These are phyloP conservation scores for Tilletiopsis washingtonensis DNA, from an alignment of 1,284 basidiomycete genomes.

Conservation along the genomic window DNA sequence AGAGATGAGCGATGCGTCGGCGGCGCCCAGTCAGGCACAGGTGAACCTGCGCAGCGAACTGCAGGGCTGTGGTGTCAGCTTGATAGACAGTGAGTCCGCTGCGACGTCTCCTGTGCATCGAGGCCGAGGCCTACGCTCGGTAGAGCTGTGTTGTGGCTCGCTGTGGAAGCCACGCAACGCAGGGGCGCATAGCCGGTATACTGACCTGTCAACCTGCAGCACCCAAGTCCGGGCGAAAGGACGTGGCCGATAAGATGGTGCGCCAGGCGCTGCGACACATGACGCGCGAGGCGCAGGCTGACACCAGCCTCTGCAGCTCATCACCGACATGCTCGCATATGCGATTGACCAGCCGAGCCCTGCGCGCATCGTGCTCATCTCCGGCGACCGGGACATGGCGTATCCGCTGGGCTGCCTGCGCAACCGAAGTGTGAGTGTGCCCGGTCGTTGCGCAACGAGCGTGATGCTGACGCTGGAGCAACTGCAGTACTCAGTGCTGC, in stretches of 20 bases:
- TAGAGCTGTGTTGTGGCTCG: too few species aligned
- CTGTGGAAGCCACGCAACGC: too few species aligned
- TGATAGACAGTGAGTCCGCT: too few species aligned
- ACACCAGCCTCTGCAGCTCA: too few species aligned
- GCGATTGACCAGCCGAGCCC: conserved; percentile 37
- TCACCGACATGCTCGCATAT: conserved; percentile 35
- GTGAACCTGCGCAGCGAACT: conserved; percentile 35
- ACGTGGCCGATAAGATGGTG: conserved; percentile 42
- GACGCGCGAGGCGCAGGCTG: too few species aligned
- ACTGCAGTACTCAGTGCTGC: conserved; percentile 33
- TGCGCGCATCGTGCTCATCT: conserved; percentile 32
- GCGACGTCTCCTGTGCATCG: too few species aligned
- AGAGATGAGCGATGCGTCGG: conserved; percentile 25
- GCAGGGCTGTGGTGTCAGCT: conserved; percentile 36
- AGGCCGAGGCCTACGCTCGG: too few species aligned
- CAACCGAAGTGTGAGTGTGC: too few species aligned
- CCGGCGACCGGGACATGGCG: conserved; percentile 40
- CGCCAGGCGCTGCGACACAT: too few species aligned
- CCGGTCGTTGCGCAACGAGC: too few species aligned
- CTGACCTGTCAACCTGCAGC: conserved; percentile 2
- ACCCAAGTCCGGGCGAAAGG: conserved; percentile 37
- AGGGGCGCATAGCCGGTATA: too few species aligned
- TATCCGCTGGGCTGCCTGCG: conserved; percentile 35
- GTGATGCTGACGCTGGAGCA: too few species aligned
- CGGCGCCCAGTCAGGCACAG: conserved; percentile 19